Evolutionary conservation across 352 stramenopile species (phyloP).

Genomic region (Globisporangium emineosum): DNA sequence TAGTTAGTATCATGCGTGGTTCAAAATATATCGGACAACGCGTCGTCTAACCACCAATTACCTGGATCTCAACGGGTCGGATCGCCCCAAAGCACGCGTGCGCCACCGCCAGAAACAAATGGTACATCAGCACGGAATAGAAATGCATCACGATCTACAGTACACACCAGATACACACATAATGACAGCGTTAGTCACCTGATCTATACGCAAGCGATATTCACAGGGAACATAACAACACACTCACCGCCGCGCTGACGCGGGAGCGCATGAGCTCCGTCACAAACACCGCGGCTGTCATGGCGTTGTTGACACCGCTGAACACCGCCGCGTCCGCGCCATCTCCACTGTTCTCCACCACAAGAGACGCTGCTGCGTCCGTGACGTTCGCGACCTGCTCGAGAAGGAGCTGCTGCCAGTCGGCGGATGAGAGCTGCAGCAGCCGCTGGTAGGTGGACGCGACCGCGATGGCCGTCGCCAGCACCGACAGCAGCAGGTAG

Average conservation of each 20-base stretch:
- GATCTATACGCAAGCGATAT: not conserved
- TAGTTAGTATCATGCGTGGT: too few relatives aligned
- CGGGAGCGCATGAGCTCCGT: slow-evolving; percentile 52
- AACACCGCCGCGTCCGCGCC: not conserved
- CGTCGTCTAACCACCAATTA: slow-evolving; percentile 5
- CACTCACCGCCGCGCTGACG: slow-evolving; percentile 49
- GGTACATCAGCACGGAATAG: slow-evolving; percentile 66
- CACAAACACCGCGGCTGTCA: slow-evolving; percentile 25
- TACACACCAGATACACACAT: too few relatives aligned
- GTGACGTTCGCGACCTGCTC: slow-evolving; percentile 7
- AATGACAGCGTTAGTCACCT: not conserved
- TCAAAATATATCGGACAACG: not conserved
- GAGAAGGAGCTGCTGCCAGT: slow-evolving; percentile 13
- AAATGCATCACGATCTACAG: slow-evolving; percentile 75
- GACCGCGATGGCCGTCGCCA: slow-evolving; percentile 50
- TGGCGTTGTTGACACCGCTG: not conserved
- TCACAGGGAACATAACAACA: too few relatives aligned
- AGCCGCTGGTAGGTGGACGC: slow-evolving; percentile 45
- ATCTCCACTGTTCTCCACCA: not conserved
- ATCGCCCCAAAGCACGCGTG: slow-evolving; percentile 42
- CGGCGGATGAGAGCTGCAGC: slow-evolving; percentile 16
- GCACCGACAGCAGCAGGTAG: slow-evolving; percentile 63
- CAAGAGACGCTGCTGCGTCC: slow-evolving; percentile 8
- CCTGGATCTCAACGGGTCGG: slow-evolving; percentile 52
- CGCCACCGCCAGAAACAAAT: slow-evolving; percentile 53